Evolutionary conservation across 495 filamentous ascomycete species (phyloP).

Genomic region (Xeromyces bisporus): DNA sequence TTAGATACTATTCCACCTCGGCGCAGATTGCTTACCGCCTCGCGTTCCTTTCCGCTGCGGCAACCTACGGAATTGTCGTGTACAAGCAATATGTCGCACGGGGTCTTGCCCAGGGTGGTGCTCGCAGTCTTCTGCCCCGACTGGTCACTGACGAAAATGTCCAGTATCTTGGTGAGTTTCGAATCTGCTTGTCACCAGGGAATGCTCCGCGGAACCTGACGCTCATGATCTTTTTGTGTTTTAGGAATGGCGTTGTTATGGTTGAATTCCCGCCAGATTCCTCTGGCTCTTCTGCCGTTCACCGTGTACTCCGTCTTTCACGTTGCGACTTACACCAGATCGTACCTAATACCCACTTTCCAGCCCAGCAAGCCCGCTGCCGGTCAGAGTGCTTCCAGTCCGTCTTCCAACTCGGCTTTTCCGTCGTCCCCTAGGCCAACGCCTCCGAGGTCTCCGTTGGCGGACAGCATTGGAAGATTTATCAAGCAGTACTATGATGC

Average conservation of each 20-base stretch:
- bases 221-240: neutral
- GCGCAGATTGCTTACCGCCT: constrained; percentile 74
- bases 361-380: constrained; percentile 20
- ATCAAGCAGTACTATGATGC: constrained; percentile 96
- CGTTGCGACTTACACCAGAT: constrained; percentile 57
- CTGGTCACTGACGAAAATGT: constrained; percentile 84
- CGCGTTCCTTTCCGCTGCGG: constrained; percentile 73
- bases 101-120: constrained; percentile 42
- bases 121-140: constrained; percentile 41
- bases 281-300: constrained; percentile 82
- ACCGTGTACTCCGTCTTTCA: constrained; percentile 97
- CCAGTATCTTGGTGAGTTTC: constrained; percentile 83
- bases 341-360: constrained; percentile 36
- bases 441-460: constrained; percentile 45
- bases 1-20: constrained; percentile 59
- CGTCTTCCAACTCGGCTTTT: no score
- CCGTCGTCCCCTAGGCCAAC: constrained; percentile 35
- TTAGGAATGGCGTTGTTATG: constrained; percentile 88
- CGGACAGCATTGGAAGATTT: constrained; percentile 73
- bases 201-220: neutral
- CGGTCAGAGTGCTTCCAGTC: constrained; percentile 37
- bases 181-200: no score
- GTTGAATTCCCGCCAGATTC: constrained; percentile 80
- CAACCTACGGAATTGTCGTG: constrained; percentile 96
- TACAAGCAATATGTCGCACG: constrained; percentile 91